Conservation (phyloP, 2,329 filamentous ascomycete genomes). For the Microcera coccophila region DNA sequence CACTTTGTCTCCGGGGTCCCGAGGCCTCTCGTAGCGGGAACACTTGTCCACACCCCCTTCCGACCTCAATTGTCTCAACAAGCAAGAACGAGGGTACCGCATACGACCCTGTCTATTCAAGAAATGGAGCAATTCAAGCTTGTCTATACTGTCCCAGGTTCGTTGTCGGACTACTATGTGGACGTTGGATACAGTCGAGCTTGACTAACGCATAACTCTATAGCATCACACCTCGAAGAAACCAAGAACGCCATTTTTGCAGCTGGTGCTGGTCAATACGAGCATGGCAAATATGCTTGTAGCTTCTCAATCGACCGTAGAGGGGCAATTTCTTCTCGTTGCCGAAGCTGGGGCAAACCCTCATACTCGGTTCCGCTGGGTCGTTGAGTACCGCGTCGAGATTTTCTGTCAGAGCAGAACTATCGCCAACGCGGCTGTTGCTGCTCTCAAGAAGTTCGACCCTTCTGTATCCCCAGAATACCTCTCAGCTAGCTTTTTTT, state of each 20-base stretch:
- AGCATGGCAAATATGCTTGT: not conserved
- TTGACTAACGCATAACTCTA: no score
- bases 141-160: not conserved
- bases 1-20: no score
- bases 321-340: not conserved
- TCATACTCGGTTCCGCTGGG: not conserved
- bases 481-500: not conserved
- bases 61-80: no score
- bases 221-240: not conserved
- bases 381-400: not conserved
- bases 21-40: no score
- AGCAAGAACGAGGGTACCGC: no score
- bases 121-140: not conserved
- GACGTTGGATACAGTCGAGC: no score
- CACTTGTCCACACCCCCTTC: no score
- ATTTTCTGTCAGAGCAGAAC: not conserved
- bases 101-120: no score
- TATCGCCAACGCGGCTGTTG: not conserved
- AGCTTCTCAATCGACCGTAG: not conserved
- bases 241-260: not conserved
- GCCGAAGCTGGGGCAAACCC: not conserved
- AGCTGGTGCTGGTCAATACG: not conserved
- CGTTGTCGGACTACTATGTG: no score
- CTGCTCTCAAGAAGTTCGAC: not conserved
- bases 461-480: not conserved